Evolutionary conservation across 176 grass and related monocot species (phyloP), one percentile per base, ranked within the genome.

Genomic region (Rhipidocladum racemiflorum): DNA sequence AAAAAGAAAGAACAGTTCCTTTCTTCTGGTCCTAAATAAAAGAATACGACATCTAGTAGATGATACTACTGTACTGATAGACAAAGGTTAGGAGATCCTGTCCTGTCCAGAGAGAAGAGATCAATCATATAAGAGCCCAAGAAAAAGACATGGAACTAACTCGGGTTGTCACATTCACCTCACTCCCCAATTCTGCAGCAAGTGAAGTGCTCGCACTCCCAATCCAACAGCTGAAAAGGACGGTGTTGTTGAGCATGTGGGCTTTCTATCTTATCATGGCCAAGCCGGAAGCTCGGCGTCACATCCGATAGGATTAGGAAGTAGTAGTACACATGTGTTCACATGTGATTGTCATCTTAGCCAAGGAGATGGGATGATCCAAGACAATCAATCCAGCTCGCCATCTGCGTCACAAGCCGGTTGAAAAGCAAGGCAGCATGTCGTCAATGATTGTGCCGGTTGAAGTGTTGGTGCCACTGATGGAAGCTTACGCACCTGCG

Each of bases 361-460:
- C 63, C 48, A 80, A 55, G 15, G 21, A 27, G 28, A 51, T 32
- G 29, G 13, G 12, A 44, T 18, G 53, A 3, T 39, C 57, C 39
- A 27, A 21, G 75, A 60, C 74, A 10, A 77, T 61, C 38, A 1
- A 6, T 63, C 17, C 28, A 43, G 25, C 24, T 70, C 25, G 6
- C 36, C 15, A 5, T 81, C 14, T 21, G 16, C 38, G 17, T 40
- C 62, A 50, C 46, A 38, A 24, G 64, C 39, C 23, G 11, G 24
- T 1, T 11, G 16, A 13, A 23, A 74, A 36, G 36, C 50, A 29
- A 9, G 51, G 28, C 18, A 55, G 36, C 63, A 32, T 23, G 72
- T 45, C 64, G 46, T 57, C 67, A 56, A 74, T 63, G 74, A 39
- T 77, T 70, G 53, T 59, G 10, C 24, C 9, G 8, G 82, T 34